Evolutionary conservation across 2,329 filamentous ascomycete species (phyloP), one percentile per base, ranked within the genome.

Genomic region (Massarina eburnea): DNA sequence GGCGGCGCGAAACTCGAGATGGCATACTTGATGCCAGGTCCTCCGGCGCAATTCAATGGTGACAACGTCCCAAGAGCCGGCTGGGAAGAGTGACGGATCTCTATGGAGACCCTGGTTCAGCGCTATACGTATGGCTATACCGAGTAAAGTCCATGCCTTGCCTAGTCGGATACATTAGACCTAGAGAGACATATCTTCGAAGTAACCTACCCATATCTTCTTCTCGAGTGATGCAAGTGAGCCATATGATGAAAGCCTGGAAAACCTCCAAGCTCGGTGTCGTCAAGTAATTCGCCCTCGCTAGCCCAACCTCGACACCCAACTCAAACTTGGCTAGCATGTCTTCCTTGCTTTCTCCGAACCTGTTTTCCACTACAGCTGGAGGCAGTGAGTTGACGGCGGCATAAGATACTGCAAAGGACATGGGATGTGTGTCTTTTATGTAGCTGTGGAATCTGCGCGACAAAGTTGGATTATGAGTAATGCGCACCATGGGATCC

Each of bases 121-220:
- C 4, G 63, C 67, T 26, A 71, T 68, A 10, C 68, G 59, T 19
- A 64, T 62, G 24, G 66, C 67, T n/a, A 69, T 52, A 15, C 67
- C 68, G 8, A 70, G 57, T 12, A 71, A 51, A 3, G 67, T 61
- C 67, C 68, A 71, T 10, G 66, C 64, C 53, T 69, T 70, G 8
- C 64, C 66, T 68, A 43, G 6, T 43, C 6, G 18, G 21, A 3
- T 8, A n/a, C 20, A n/a, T 50, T 30, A 51, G 30, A 9, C 12
- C 1, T 21, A 2, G 15, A 19, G 12, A 30, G 18, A 14, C 10
- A 10, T 12, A 3, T 8, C 3, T 2, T 5, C 3, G 6, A 21
- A 5, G n/a, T 19, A 12, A 40, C 58, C 39, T 58, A 66, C 67
- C 62, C 64, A 71, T 71, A 27, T 70, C 66, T 36, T 71, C 67